Evolutionary conservation across 2,329 filamentous ascomycete species (phyloP), one percentile per base, ranked within the genome.

Genomic region (Diaporthe batatas): DNA sequence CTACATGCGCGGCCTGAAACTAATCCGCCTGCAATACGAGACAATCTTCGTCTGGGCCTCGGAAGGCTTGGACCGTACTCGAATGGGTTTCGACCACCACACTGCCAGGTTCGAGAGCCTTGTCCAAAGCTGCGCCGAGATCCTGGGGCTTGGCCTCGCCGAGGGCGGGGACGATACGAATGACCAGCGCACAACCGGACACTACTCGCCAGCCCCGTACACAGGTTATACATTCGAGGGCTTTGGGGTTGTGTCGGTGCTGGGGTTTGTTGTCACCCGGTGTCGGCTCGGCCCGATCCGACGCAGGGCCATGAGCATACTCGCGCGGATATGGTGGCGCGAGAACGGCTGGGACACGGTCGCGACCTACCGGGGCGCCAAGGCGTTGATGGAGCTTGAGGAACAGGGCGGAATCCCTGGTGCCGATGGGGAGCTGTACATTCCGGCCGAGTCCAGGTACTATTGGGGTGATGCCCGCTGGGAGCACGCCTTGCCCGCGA

Each of bases 61-160:
- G 49, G 53, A 57, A 54, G 65, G 21, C n/a, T 57, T 68, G 49
- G 65, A 68, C n/a, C 65, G 65, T 32, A 68, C 65, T 21, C 39
- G 65, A 3, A 54, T 68, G 34, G 53, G 49, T 6, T 68, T 29
- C 10, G 65, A 68, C 32, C 8, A 11, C 49, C 53, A 54, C 65
- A 57, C 29, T 39, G 23, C 65, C n/a, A 36, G 53, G 39, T 68
- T 54, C 39, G 39, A 57, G 23, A 32, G 36, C 18, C 21, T 68
- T 23, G 39, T 68, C 32, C 21, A 68, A 14, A 18, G 7, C 23
- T 42, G 49, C 32, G 65, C 65, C 7, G 65, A 29, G 47, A 18
- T 68, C 25, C 49, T 68, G 21, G 59, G 59, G 23, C 42, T 23
- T 16, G 59, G 21, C 59, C 34, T 51, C 25, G 25, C 18, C 2